These are phyloP conservation scores for Withania somnifera DNA, from an alignment of 305 asterid genomes.

Conservation along the genomic window DNA sequence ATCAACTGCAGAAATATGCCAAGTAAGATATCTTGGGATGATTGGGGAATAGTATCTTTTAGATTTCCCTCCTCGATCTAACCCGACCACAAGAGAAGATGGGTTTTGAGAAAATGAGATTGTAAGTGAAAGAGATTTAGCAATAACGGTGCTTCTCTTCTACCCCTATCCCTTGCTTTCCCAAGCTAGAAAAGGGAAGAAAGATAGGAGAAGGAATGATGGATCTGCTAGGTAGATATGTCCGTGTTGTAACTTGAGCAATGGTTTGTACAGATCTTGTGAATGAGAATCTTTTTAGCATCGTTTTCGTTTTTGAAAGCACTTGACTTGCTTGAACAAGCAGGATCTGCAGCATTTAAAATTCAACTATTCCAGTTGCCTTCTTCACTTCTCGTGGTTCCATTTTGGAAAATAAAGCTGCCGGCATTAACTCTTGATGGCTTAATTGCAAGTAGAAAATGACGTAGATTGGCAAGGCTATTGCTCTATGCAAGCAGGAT, in stretches of 20 bases:
- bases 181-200: background rate
- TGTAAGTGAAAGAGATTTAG: background rate
- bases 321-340: background rate
- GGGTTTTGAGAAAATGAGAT: background rate
- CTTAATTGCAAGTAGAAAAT: background rate
- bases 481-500: background rate
- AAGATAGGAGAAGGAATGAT: background rate
- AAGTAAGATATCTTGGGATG: background rate
- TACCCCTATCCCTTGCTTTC: background rate
- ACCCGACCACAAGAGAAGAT: background rate
- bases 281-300: background rate
- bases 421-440: background rate
- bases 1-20: background rate
- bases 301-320: background rate
- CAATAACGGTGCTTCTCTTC: background rate
- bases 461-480: background rate
- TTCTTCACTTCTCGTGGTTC: background rate
- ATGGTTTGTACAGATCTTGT: background rate
- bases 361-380: background rate
- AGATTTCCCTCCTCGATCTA: background rate
- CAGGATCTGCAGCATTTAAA: background rate
- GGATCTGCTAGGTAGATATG: background rate
- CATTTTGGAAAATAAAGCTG: background rate
- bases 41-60: background rate
- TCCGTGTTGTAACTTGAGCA: background rate